A percentile compares a stretch with the other conserved stretches of the same genome.
Evolutionary conservation across 495 filamentous ascomycete species (phyloP).

Genomic region (Penicillium egyptiacum): DNA sequence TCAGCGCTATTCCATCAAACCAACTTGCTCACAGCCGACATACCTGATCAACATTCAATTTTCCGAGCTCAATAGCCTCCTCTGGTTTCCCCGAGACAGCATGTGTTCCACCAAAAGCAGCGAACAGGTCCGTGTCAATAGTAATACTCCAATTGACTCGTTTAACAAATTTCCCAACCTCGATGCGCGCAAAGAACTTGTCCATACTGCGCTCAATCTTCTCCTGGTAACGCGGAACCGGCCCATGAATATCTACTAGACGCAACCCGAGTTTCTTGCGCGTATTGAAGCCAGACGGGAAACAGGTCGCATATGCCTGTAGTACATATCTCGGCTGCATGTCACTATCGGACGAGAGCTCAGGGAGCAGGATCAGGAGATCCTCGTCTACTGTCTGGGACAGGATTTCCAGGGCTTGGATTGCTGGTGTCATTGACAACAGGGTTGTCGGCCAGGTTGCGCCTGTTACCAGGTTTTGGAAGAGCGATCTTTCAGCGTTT

Average conservation of each 20-base stretch:
- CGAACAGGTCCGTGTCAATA: conserved; percentile 55
- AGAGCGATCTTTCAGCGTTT: conserved; percentile 22
- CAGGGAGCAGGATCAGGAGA: conserved; percentile 69
- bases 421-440: conserved; percentile 18
- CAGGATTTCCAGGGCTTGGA: conserved; percentile 22
- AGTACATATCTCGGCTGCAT: conserved; percentile 53
- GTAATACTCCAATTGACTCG: conserved; percentile 64
- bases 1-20: neutral
- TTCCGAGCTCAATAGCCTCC: conserved; percentile 37
- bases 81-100: conserved; percentile 44
- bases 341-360: conserved; percentile 6
- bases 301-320: conserved; percentile 68
- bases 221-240: conserved; percentile 65
- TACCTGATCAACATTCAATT: conserved; percentile 53
- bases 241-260: conserved; percentile 66
- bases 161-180: conserved; percentile 41
- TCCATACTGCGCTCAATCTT: conserved; percentile 79
- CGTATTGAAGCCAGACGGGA: conserved; percentile 70
- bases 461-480: conserved; percentile 50
- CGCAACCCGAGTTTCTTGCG: conserved; percentile 60
- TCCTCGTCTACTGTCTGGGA: conserved; percentile 45
- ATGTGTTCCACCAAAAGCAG: conserved; percentile 43
- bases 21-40: conserved; percentile 15
- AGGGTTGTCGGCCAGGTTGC: conserved; percentile 41
- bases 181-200: conserved; percentile 60